Conservation (phyloP, 2,329 filamentous ascomycete species). For the Chrysoporthe puriensis region DNA sequence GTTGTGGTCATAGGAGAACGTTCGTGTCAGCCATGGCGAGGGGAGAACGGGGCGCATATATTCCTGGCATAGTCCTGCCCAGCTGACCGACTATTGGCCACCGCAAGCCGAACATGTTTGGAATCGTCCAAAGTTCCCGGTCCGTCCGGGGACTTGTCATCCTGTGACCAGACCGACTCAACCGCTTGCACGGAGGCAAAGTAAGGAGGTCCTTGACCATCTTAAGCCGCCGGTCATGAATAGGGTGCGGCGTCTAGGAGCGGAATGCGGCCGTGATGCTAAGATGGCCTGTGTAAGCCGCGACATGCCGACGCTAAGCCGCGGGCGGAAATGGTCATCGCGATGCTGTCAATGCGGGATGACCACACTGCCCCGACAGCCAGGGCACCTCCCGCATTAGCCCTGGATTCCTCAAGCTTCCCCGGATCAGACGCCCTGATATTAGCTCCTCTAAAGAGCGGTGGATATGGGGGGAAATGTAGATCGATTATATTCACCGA, state of each 20-base stretch:
- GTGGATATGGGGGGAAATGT: slow-evolving; percentile 1
- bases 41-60: too few species aligned
- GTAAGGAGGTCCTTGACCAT: slow-evolving; percentile 21
- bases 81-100: slow-evolving; percentile 4
- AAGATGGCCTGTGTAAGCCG: slow-evolving; percentile 22
- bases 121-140: background rate
- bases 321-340: slow-evolving; percentile 16
- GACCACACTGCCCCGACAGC: slow-evolving; percentile 2
- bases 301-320: slow-evolving; percentile 26
- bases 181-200: slow-evolving; percentile 12
- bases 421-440: slow-evolving; percentile 9
- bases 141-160: background rate
- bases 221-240: slow-evolving; percentile 21
- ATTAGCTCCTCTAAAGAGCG: slow-evolving; percentile 9
- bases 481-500: slow-evolving; percentile 1
- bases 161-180: slow-evolving; percentile 18
- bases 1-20: background rate
- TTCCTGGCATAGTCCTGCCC: slow-evolving; percentile 7
- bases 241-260: slow-evolving; percentile 6
- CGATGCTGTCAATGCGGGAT: background rate
- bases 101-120: slow-evolving; percentile 24
- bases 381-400: background rate
- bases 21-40: too few species aligned
- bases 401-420: slow-evolving; percentile 1
- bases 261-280: slow-evolving; percentile 25